Evolutionary conservation across 192 early-diverging fungal species (phyloP), one percentile per base, ranked within the genome.

Genomic region (Coemansia sp.): DNA sequence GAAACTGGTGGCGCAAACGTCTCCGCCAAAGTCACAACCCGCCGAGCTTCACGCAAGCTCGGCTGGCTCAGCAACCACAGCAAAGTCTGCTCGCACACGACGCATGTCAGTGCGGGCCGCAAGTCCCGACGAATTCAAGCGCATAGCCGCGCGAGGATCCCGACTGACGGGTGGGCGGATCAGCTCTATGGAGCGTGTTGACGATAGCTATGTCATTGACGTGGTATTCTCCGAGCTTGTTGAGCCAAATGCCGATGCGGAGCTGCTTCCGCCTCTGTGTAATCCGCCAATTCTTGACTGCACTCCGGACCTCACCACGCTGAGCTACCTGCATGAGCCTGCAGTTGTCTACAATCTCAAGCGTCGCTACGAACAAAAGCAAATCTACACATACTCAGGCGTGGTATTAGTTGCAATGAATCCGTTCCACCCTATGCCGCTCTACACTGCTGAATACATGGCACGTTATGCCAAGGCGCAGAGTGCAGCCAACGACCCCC

Each of bases 301-400:
- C 58, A 89, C 87, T 42, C 92, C 95, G 73, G 95, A 98, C 73
- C 76, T 98, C 78, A 92, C 95, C 15, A 91, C 88, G 59, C 87
- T 98, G 26, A 92, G 90, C 63, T 93, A 98, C 73, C 83, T 99
- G 66, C 94, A 99, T 84, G 96, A 98, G 86, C 93, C 92, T 22
- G 89, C 90, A 39, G 96, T 99, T 1, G 85, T 99, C 51, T 90
- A 98, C 74, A 96, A 94, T 67, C 91, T 99, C 72, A 84, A 79
- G 56, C 86, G 93, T n/a, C 88, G 97, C 65, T 99, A 97, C 74
- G 80, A 85, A 22, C 93, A 95, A 63, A 85, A 92, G 66, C 88
- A 91, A 63, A 99, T 99, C 71, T 99, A 99, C 79, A 99, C 97
- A 15, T 99, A 98, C 73, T 97, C 95, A 32, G 97, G 97, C 52